phyloP scores from a whole-genome alignment of 2,329 filamentous ascomycete species.

The Cadophora sp. region DNA sequence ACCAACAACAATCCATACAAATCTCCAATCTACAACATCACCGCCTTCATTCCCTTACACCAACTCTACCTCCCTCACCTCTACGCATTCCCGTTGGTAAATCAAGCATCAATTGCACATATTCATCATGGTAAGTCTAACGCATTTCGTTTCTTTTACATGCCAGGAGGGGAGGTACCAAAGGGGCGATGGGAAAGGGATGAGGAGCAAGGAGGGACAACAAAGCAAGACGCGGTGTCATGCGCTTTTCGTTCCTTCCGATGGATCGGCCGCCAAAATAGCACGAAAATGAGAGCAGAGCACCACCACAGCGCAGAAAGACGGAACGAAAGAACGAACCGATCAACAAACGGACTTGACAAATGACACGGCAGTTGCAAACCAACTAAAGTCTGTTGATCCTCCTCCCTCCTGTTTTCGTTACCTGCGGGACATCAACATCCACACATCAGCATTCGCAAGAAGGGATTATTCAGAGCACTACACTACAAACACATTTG shows the following conservation, averaged over 20 bases:
- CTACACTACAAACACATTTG: conserved; percentile 2
- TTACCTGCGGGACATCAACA: neutral
- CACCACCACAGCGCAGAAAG: neutral
- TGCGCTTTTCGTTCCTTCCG: neutral
- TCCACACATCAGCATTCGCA: neutral
- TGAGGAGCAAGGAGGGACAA: neutral
- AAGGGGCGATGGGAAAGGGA: neutral
- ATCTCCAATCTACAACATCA: neutral
- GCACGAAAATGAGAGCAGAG: neutral
- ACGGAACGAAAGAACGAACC: neutral
- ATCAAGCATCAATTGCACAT: neutral
- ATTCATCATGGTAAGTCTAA: conserved; percentile 11
- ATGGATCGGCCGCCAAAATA: conserved; percentile 14
- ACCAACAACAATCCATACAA: conserved; percentile 1
- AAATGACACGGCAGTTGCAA: neutral
- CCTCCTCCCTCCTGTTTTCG: neutral
- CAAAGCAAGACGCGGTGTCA: neutral
- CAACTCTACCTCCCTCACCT: neutral
- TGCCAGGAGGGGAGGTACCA: neutral
- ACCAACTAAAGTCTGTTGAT: neutral
- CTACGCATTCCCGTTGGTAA: neutral
- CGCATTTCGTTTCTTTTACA: neutral
- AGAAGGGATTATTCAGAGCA: neutral
- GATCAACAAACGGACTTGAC: conserved; percentile 6
- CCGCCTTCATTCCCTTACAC: neutral